Conservation (phyloP, 441 rosid genomes). For the Euphorbia schlechtendalii region DNA sequence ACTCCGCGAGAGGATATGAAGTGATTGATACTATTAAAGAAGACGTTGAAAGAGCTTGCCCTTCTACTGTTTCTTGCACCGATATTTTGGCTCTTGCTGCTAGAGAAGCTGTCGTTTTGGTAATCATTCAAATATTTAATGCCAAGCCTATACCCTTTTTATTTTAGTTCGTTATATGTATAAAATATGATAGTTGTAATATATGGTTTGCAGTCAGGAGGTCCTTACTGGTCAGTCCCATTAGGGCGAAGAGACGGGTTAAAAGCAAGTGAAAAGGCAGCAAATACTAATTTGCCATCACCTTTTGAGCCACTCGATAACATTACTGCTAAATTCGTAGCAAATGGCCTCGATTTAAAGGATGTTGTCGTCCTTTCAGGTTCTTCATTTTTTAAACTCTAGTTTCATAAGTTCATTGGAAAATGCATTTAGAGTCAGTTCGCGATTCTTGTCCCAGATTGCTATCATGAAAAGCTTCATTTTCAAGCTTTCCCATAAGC, state of each 20-base stretch:
- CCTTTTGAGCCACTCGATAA: constrained; percentile 59
- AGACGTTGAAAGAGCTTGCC: constrained; percentile 44
- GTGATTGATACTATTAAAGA: constrained; percentile 47
- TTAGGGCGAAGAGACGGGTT: constrained; percentile 62
- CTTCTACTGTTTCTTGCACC: constrained; percentile 51
- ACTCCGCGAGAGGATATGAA: constrained; percentile 49
- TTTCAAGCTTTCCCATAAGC: too few relatives aligned
- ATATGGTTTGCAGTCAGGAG: constrained; percentile 48
- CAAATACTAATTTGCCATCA: constrained; percentile 54
- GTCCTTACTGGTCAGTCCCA: constrained; percentile 56
- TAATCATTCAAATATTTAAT: too few relatives aligned
- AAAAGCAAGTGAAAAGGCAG: constrained; percentile 59
- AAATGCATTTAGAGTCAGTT: too few relatives aligned
- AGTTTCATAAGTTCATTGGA: too few relatives aligned
- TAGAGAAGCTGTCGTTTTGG: constrained; percentile 46
- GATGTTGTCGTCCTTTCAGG: constrained; percentile 92
- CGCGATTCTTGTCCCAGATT: too few relatives aligned
- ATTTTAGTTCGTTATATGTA: too few relatives aligned
- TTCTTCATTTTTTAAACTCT: constrained; percentile 16
- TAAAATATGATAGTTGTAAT: too few relatives aligned
- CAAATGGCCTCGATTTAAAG: constrained; percentile 66
- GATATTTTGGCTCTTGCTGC: constrained; percentile 51
- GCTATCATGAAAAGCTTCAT: too few relatives aligned
- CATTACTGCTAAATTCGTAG: constrained; percentile 61
- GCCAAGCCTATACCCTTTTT: too few relatives aligned